phyloP scores from a whole-genome alignment of 768 basidiomycete species.

The Lactarius tabidus region DNA sequence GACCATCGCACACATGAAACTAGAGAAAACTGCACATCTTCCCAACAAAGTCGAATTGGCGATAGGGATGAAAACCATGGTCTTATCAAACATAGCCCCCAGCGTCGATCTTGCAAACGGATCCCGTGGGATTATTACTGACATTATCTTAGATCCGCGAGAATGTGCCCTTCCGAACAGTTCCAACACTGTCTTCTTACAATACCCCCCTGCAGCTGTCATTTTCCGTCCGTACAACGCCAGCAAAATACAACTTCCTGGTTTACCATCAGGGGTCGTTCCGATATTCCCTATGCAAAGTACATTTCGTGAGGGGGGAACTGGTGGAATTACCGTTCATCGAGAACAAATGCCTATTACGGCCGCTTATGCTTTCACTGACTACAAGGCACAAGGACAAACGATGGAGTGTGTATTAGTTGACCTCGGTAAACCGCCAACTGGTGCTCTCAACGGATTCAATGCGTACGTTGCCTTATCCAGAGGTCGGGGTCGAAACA shows the following conservation, averaged over 20 bases:
- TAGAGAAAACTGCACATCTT: slow-evolving; percentile 2
- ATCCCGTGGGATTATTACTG: slow-evolving; percentile 31
- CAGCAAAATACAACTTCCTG: too few relatives aligned
- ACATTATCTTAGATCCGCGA: slow-evolving; percentile 37
- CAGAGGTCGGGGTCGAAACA: neutral
- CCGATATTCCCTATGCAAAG: neutral
- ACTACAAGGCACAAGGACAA: neutral
- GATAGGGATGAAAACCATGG: slow-evolving; percentile 40
- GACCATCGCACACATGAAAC: slow-evolving; percentile 5
- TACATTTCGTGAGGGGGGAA: too few relatives aligned
- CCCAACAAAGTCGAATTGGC: slow-evolving; percentile 28
- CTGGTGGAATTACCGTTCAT: too few relatives aligned
- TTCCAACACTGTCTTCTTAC: too few relatives aligned
- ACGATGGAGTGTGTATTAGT: neutral
- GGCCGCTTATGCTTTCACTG: neutral
- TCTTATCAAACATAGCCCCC: slow-evolving; percentile 39
- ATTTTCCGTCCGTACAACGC: neutral
- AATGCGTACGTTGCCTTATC: neutral
- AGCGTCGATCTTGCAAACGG: slow-evolving; percentile 42
- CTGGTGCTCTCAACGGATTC: neutral
- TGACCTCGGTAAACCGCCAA: neutral
- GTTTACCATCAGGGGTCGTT: neutral
- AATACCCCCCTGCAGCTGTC: neutral
- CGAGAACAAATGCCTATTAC: neutral
- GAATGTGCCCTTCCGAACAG: slow-evolving; percentile 18